A percentile compares a stretch with the other conserved stretches of the same genome.
phyloP scores from a whole-genome alignment of 2,329 filamentous ascomycete species.

The Ustulina deusta region DNA sequence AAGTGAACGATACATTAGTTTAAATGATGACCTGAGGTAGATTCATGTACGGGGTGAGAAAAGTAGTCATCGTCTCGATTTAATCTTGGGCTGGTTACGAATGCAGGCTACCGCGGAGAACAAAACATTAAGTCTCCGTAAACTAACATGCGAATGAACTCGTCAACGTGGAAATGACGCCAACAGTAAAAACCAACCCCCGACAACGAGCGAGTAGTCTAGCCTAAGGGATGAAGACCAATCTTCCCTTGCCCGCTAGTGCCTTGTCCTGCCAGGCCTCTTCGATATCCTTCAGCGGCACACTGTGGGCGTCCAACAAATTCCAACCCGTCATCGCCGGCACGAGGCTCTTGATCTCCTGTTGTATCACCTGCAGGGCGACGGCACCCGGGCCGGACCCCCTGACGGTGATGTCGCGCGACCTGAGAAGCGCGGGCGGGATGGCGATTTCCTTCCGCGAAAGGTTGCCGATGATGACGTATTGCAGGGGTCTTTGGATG shows the following conservation, averaged over 20 bases:
- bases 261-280: slow-evolving; percentile 49
- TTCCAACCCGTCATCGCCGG: slow-evolving; percentile 51
- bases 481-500: slow-evolving; percentile 60
- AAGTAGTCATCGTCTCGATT: neutral
- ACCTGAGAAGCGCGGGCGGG: slow-evolving; percentile 59
- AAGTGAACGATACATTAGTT: too few relatives aligned
- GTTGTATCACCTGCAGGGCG: slow-evolving; percentile 50
- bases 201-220: neutral
- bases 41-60: too few relatives aligned
- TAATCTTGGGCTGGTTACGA: neutral
- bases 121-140: neutral
- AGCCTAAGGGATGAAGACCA: slow-evolving; percentile 46
- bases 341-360: slow-evolving; percentile 49
- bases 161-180: neutral
- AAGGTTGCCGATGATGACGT: slow-evolving; percentile 64
- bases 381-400: slow-evolving; percentile 61
- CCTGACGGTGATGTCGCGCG: slow-evolving; percentile 61
- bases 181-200: neutral
- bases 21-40: too few relatives aligned
- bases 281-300: slow-evolving; percentile 52
- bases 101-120: neutral
- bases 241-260: slow-evolving; percentile 42
- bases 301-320: slow-evolving; percentile 40
- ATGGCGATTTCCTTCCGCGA: slow-evolving; percentile 55
- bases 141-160: neutral